A percentile compares a stretch with the other conserved stretches of the same genome.
Conservation (phyloP, 225 moss, liverwort and hornwort species). For the Climacium dendroides region DNA sequence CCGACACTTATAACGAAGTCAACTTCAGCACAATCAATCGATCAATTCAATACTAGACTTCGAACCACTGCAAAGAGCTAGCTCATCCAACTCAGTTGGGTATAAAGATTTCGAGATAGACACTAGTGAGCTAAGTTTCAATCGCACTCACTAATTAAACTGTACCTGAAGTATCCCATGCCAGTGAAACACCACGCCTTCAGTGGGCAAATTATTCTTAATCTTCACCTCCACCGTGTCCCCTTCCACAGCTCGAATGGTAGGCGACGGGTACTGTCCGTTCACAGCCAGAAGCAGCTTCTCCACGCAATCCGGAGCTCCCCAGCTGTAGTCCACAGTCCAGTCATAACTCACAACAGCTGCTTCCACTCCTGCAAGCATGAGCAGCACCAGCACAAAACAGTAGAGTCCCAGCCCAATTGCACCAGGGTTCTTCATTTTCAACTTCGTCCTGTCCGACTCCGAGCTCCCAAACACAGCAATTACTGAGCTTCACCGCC, state of each 20-base stretch:
- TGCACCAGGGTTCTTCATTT: background rate
- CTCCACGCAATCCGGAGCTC: slow-evolving; percentile 38
- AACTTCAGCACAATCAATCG: background rate
- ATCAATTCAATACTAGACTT: background rate
- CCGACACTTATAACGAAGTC: background rate
- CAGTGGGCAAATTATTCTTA: slow-evolving; percentile 20
- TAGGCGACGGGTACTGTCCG: slow-evolving; percentile 28
- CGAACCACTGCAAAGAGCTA: background rate
- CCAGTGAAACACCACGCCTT: slow-evolving; percentile 42
- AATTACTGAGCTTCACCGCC: background rate
- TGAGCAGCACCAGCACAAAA: background rate
- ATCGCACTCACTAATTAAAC: too few species aligned
- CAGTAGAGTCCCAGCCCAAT: background rate
- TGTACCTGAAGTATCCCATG: slow-evolving; percentile 30
- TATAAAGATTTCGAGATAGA: background rate
- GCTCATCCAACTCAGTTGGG: background rate
- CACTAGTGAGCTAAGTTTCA: too few species aligned
- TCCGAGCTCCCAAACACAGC: background rate
- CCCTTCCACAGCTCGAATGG: slow-evolving; percentile 25
- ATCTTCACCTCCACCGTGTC: slow-evolving; percentile 32
- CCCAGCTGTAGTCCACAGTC: slow-evolving; percentile 23
- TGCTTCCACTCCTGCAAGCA: background rate
- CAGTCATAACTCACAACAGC: slow-evolving; percentile 21
- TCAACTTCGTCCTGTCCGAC: background rate
- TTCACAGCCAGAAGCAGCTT: slow-evolving; percentile 31